These are phyloP conservation scores for Yarrowia deformans DNA, from an alignment of 805 yeast genomes.

Conservation along the genomic window DNA sequence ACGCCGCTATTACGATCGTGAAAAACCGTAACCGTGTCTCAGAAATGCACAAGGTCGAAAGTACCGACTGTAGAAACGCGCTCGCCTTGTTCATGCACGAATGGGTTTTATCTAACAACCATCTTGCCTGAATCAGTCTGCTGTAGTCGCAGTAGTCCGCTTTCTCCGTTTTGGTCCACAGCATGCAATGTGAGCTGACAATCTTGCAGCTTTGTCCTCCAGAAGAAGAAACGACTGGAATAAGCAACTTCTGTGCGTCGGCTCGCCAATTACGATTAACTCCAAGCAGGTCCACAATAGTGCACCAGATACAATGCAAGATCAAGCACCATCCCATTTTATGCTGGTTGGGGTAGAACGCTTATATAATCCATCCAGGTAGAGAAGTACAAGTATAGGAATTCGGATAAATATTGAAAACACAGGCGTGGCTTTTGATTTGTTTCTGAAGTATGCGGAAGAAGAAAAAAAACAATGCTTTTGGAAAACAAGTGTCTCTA, in stretches of 20 bases:
- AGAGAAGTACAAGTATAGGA: too few species aligned
- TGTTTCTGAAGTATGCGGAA: too few species aligned
- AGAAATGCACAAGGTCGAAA: neutral
- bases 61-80: neutral
- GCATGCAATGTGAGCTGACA: conserved; percentile 12
- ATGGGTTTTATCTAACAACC: too few species aligned
- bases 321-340: neutral
- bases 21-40: neutral
- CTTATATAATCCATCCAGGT: neutral
- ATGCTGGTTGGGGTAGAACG: neutral
- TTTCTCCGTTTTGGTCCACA: neutral
- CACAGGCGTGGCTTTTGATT: too few species aligned
- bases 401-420: too few species aligned
- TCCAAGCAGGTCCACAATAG: conserved; percentile 18
- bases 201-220: conserved; percentile 1
- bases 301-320: conserved; percentile 26
- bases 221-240: conserved; percentile 21
- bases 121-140: too few species aligned
- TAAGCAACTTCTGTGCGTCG: conserved; percentile 6
- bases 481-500: neutral
- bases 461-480: neutral
- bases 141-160: too few species aligned
- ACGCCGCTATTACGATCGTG: neutral
- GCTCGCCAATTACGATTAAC: conserved; percentile 6
- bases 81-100: too few species aligned